Percentiles rank a stretch among this genome's conserved stretches.
Evolutionary conservation across 1,284 basidiomycete species (phyloP).

Genomic region (Trametes sp.): DNA sequence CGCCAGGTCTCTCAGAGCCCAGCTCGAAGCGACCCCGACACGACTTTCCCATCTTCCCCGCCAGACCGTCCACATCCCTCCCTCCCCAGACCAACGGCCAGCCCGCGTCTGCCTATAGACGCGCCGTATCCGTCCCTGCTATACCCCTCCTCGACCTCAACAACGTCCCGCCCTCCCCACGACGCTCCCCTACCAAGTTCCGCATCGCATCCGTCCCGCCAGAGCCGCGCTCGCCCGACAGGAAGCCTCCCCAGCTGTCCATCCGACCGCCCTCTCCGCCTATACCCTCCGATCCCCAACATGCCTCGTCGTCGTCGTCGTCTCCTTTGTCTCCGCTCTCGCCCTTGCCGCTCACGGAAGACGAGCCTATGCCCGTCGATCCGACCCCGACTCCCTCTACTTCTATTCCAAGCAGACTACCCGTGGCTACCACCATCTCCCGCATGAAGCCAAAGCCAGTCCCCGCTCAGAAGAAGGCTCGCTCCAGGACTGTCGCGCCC

Average conservation of each 20-base stretch:
- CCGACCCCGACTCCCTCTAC: constrained; percentile 5
- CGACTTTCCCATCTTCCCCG: constrained; percentile 11
- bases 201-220: constrained; percentile 32
- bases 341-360: constrained; percentile 38
- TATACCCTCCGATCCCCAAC: neutral
- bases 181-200: constrained; percentile 27
- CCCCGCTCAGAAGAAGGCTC: constrained; percentile 5
- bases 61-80: constrained; percentile 4
- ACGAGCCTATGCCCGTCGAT: constrained; percentile 11
- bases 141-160: constrained; percentile 30
- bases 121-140: constrained; percentile 26
- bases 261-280: neutral
- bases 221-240: neutral
- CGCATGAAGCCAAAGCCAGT: constrained; percentile 15
- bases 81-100: constrained; percentile 7
- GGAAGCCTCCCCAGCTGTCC: neutral
- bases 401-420: constrained; percentile 5
- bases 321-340: constrained; percentile 46
- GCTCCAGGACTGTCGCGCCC: neutral
- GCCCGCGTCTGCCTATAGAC: constrained; percentile 17
- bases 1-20: constrained; percentile 20
- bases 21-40: constrained; percentile 30
- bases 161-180: constrained; percentile 28
- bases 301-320: constrained; percentile 18
- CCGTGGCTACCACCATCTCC: neutral